Evolutionary conservation across 306 rosid genomes (phyloP), one percentile per base, ranked within the genome.

Genomic region (Hylodesmum podocarpum): DNA sequence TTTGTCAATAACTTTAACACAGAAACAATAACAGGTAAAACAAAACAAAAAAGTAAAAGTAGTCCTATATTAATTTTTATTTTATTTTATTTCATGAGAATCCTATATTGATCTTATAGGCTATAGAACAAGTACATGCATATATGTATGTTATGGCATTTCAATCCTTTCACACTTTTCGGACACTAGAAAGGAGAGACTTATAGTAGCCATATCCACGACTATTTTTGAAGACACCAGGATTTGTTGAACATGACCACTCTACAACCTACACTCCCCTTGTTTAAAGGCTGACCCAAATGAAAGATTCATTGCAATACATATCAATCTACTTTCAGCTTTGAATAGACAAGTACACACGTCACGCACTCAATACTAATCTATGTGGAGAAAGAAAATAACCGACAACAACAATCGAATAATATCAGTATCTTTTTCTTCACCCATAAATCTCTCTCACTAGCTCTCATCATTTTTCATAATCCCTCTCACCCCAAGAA

Each of bases 351-450:
- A 71, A 55, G 40, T 44, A 66, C 78, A 28, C 68, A 81, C 73
- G 78, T 81, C 85, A 70, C 74, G 12, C 51, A 43, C 77, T 58
- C 67, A 59, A 73, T 73, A 72, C 70, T 43, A 33, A 16, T 21
- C 40, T 77, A 47, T 51, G 22, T 21, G 55, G 1, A 74, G 15
- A 75, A 65, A 65, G 16, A 28, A 47, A 43, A 66, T 34, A 68
- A 37, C 86, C 71, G 88, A 84, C 88, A 86, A 68, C 71, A 85
- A 80, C 58, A 82, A 81, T 84, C 79, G 72, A 82, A 81, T 70
- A 77, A 78, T 81, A 87, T 81, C 88, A 66, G 57, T 74, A 75
- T 76, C 79, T 83, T 49, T 78, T 80, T 72, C 81, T 82, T 51
- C 37, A 1, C 40, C 34, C 63, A 27, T 14, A 55, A 76, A 37